Evolutionary conservation across 2,329 filamentous ascomycete genomes (phyloP).

Genomic region (Fusarium sp.): DNA sequence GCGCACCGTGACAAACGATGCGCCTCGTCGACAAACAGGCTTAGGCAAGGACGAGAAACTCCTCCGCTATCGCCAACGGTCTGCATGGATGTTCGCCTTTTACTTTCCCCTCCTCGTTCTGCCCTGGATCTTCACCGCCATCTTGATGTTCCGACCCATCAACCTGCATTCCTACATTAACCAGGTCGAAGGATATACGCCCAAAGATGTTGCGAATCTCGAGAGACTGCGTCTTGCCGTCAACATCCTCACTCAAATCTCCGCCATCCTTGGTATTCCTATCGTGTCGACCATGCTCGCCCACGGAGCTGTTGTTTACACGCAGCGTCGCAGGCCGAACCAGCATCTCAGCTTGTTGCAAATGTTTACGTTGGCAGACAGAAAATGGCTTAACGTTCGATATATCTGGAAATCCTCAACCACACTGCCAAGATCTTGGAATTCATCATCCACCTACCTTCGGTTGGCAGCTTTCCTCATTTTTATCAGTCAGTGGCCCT

Average conservation of each 20-base stretch:
- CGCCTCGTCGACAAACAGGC: background rate
- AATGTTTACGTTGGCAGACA: slow-evolving; percentile 25
- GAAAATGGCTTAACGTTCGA: slow-evolving; percentile 2
- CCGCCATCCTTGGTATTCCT: slow-evolving; percentile 11
- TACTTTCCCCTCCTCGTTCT: slow-evolving; percentile 15
- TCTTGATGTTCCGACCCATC: slow-evolving; percentile 29
- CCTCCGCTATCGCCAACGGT: background rate
- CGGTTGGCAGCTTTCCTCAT: slow-evolving; percentile 12
- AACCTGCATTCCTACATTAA: slow-evolving; percentile 16
- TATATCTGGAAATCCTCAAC: background rate
- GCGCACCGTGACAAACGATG: background rate
- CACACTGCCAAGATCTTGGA: background rate
- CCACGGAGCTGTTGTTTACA: slow-evolving; percentile 25
- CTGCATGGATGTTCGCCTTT: background rate
- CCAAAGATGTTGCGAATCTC: background rate
- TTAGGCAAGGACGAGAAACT: slow-evolving; percentile 5
- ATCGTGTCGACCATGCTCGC: slow-evolving; percentile 28
- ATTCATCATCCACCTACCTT: slow-evolving; percentile 2
- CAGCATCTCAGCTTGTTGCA: slow-evolving; percentile 18
- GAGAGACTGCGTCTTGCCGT: background rate
- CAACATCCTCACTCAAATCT: background rate
- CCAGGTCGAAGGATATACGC: slow-evolving; percentile 4
- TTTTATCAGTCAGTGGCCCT: slow-evolving; percentile 16
- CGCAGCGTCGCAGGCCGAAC: slow-evolving; percentile 3
- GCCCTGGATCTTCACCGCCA: slow-evolving; percentile 15